Conservation (phyloP, 2,329 filamentous ascomycete genomes). For the Alternaria triticina region DNA sequence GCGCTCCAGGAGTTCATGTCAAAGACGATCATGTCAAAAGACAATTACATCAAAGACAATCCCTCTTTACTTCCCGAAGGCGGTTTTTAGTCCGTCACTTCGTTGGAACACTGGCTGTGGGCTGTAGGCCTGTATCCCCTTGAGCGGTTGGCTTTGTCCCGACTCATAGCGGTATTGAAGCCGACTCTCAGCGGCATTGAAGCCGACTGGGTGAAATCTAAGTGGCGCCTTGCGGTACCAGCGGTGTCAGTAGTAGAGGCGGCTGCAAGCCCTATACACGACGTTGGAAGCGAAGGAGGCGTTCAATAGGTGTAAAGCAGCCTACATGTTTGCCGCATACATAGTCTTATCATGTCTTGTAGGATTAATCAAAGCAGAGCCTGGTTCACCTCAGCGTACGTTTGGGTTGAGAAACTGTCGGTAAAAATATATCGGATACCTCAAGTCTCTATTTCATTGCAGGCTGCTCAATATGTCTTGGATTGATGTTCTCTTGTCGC, state of each 20-base stretch:
- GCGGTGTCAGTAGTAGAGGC: not conserved
- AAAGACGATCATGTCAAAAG: not conserved
- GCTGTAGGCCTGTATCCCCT: not conserved
- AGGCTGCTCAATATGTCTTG: no score
- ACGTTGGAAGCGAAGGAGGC: accelerated
- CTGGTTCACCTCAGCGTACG: not conserved
- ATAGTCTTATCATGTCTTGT: not conserved
- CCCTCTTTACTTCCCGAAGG: not conserved
- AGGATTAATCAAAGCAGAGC: not conserved
- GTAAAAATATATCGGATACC: not conserved
- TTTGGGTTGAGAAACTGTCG: not conserved
- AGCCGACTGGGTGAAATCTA: not conserved
- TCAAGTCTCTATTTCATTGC: not conserved
- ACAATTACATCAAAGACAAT: not conserved
- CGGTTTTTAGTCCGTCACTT: not conserved
- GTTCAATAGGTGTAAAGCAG: not conserved
- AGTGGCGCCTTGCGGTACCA: not conserved
- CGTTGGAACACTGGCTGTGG: not conserved
- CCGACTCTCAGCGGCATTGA: not conserved
- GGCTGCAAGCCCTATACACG: not conserved
- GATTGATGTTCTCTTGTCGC: accelerated
- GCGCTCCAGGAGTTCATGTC: not conserved
- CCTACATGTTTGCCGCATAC: not conserved
- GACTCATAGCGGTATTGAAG: not conserved
- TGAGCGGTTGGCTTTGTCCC: not conserved